Percentiles rank a stretch among this genome's conserved stretches.
Evolutionary conservation across 192 early-diverging fungal genomes (phyloP).

Genomic region (Podochytrium sp.): DNA sequence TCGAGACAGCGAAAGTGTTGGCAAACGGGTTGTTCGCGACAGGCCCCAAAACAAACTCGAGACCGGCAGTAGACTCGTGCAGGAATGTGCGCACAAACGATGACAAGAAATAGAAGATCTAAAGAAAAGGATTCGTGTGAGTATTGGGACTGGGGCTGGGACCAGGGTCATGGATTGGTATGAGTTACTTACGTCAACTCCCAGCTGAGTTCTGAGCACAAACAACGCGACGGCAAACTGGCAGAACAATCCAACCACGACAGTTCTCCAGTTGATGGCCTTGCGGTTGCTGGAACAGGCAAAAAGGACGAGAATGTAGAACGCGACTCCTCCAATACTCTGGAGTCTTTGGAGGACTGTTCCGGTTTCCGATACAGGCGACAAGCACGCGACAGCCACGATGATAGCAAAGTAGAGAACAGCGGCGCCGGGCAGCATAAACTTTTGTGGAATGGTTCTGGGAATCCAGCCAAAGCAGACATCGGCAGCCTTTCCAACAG

Average conservation of each 20-base stretch:
- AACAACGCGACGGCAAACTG: no score
- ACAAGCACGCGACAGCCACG: conserved; percentile 57
- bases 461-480: no score
- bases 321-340: conserved; percentile 69
- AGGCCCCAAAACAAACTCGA: conserved; percentile 70
- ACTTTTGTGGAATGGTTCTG: conserved; percentile 37
- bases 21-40: conserved; percentile 47
- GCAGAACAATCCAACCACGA: no score
- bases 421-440: conserved; percentile 52
- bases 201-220: no score
- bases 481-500: conserved; percentile 39
- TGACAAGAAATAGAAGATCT: no score
- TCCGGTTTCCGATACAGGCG: conserved; percentile 47
- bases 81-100: conserved; percentile 61
- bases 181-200: no score
- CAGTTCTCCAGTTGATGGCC: conserved; percentile 75
- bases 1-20: no score
- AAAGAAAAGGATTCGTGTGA: no score
- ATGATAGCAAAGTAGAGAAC: conserved; percentile 52
- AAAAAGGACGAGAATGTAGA: conserved; percentile 54
- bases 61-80: conserved; percentile 66
- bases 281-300: conserved; percentile 64
- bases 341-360: conserved; percentile 74
- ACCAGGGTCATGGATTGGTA: no score
- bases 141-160: no score